Evolutionary conservation across 257 asterid genomes (phyloP), one percentile per base, ranked within the genome.

Genomic region (Osmanthus fragrans): DNA sequence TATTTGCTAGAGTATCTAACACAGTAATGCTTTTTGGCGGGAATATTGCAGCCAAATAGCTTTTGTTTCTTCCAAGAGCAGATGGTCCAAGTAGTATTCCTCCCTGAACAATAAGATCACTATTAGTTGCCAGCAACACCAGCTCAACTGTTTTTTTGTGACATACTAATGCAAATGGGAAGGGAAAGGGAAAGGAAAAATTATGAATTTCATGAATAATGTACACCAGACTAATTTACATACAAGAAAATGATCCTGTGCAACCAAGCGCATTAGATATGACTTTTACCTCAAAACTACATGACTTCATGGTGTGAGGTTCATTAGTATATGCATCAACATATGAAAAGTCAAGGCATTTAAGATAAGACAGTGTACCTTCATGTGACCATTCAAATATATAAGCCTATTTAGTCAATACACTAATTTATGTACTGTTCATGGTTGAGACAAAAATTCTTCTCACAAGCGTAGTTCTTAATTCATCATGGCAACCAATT

Each of bases 51-150:
- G 86, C 72, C n/a, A 93, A 82, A 71, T 84, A 93, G 13, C 54
- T 74, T 25, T 70, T 18, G 66, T 80, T 90, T 56, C 93, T 87
- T 2, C 98, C 98, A 19, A 93, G 77, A 60, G 93, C 97, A 23
- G 98, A 93, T 29, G 98, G 98, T 2, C 98, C 98, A 2, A 93
- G 92, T 58, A 93, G 71, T 79, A 93, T 56, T 77, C 98, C 98
- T 63, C 98, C 98, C 98, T 93, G 80, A 2, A 13, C 70, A 80
- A 11, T 18, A 70, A 25, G 18, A 79, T 36, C 1, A 7, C 30
- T 32, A 30, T 66, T 6, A 36, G 70, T 30, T 54, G 25, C 23
- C 64, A 19, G 64, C 64, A 54, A 19, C 64, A 54, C 64, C 8
- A 54, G 21, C 11, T 54, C 23, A 54, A 70, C 51, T 7, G 56